Evolutionary conservation across 352 stramenopile genomes (phyloP).

Genomic region (Pythium angustatum): DNA sequence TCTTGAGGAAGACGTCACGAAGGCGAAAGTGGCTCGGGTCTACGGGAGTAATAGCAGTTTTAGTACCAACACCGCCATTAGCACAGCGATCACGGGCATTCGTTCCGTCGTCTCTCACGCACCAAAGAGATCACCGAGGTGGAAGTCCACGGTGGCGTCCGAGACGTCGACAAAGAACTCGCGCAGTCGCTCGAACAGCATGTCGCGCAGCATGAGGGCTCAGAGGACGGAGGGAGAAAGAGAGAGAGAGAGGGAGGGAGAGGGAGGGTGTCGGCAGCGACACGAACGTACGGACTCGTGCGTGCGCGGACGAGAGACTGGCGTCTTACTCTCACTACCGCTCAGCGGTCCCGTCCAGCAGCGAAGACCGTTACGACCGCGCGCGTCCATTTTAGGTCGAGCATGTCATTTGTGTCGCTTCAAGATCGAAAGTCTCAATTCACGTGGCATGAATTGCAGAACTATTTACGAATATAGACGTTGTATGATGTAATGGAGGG

Average conservation of each 20-base stretch:
- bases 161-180: constrained; percentile 71
- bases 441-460: constrained; percentile 2
- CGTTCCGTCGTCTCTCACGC: too few relatives aligned
- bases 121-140: constrained; percentile 77
- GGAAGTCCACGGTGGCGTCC: constrained; percentile 61
- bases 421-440: constrained; percentile 24
- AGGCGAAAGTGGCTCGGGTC: constrained; percentile 69
- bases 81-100: too few relatives aligned
- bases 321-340: too few relatives aligned
- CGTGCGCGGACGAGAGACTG: too few relatives aligned
- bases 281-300: too few relatives aligned
- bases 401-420: constrained; percentile 19
- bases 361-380: constrained; percentile 3
- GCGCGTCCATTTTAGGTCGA: not conserved
- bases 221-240: too few relatives aligned
- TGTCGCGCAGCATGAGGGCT: constrained; percentile 64
- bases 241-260: too few relatives aligned
- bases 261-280: too few relatives aligned
- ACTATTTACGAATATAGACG: not conserved
- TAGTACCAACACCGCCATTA: too few relatives aligned
- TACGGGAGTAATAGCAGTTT: too few relatives aligned
- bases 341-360: too few relatives aligned
- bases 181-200: constrained; percentile 50
- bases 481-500: constrained; percentile 11
- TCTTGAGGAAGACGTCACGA: constrained; percentile 63